Conservation (phyloP, 2,329 filamentous ascomycete species). For the Cladorrhinum sp. region DNA sequence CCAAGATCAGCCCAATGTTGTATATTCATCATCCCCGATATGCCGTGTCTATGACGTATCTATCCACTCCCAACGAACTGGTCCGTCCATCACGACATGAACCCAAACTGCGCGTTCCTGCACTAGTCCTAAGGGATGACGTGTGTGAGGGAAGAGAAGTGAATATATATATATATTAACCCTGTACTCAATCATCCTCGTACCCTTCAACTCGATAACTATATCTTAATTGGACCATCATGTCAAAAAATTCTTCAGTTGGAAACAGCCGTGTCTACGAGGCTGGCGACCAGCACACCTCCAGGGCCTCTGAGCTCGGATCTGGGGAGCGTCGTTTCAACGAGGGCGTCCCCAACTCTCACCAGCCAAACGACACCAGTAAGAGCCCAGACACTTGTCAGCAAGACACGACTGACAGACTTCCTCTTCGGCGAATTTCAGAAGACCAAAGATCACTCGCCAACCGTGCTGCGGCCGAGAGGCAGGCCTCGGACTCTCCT, state of each 20-base stretch:
- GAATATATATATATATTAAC: background rate
- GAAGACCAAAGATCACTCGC: slow-evolving; percentile 70
- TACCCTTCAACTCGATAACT: no score
- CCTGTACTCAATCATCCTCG: background rate
- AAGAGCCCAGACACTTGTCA: slow-evolving; percentile 23
- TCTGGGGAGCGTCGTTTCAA: slow-evolving; percentile 61
- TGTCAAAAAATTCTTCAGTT: slow-evolving; percentile 57
- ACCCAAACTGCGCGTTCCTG: background rate
- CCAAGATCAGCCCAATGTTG: no score
- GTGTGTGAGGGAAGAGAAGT: background rate
- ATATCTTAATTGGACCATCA: no score
- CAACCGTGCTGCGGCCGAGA: slow-evolving; percentile 64
- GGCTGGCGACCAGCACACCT: slow-evolving; percentile 71
- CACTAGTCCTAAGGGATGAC: slow-evolving; percentile 1
- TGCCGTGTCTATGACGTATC: slow-evolving; percentile 3
- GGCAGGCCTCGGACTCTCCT: slow-evolving; percentile 26
- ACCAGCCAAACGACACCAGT: slow-evolving; percentile 71
- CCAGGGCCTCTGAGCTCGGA: slow-evolving; percentile 49
- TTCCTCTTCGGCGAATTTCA: slow-evolving; percentile 29
- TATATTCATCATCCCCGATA: no score
- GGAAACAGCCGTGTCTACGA: slow-evolving; percentile 67
- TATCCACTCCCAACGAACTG: background rate
- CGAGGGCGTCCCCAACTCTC: slow-evolving; percentile 68
- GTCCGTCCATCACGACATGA: background rate
- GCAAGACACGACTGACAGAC: background rate